Evolutionary conservation across 192 early-diverging fungal species (phyloP).

Genomic region (Podila verticillata): DNA sequence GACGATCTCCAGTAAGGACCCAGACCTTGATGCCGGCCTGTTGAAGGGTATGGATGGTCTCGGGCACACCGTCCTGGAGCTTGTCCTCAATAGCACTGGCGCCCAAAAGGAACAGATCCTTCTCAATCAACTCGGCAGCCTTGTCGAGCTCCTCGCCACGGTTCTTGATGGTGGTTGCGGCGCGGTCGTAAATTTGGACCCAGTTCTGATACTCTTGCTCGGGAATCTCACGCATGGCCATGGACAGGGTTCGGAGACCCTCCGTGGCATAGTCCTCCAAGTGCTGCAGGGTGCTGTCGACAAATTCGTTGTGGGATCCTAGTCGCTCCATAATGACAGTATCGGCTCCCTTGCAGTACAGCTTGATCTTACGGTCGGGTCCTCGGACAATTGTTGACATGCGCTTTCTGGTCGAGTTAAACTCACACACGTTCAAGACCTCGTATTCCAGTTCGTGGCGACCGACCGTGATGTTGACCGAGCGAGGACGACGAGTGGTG

Average conservation of each 20-base stretch:
- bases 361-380: slow-evolving; percentile 85
- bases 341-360: slow-evolving; percentile 99
- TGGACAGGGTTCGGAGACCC: slow-evolving; percentile 94
- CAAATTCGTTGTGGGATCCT: slow-evolving; percentile 74
- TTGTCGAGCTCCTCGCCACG: slow-evolving; percentile 88
- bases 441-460: slow-evolving; percentile 80
- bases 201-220: slow-evolving; percentile 91
- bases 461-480: slow-evolving; percentile 60
- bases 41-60: slow-evolving; percentile 95
- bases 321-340: slow-evolving; percentile 96
- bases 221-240: slow-evolving; percentile 93
- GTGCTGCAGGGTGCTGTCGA: slow-evolving; percentile 75
- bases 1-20: slow-evolving; percentile 97
- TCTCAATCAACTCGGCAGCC: slow-evolving; percentile 96
- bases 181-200: slow-evolving; percentile 85
- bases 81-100: slow-evolving; percentile 99
- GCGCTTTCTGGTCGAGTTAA: slow-evolving; percentile 97
- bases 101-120: slow-evolving; percentile 89
- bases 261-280: slow-evolving; percentile 96
- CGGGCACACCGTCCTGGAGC: slow-evolving; percentile 97
- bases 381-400: slow-evolving; percentile 94
- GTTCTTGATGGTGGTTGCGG: slow-evolving; percentile 91
- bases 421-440: slow-evolving; percentile 96
- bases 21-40: slow-evolving; percentile 97
- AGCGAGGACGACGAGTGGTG: slow-evolving; percentile 69